Base-by-base conservation (phyloP, 768 basidiomycete species). In the Serendipita sp. region DNA sequence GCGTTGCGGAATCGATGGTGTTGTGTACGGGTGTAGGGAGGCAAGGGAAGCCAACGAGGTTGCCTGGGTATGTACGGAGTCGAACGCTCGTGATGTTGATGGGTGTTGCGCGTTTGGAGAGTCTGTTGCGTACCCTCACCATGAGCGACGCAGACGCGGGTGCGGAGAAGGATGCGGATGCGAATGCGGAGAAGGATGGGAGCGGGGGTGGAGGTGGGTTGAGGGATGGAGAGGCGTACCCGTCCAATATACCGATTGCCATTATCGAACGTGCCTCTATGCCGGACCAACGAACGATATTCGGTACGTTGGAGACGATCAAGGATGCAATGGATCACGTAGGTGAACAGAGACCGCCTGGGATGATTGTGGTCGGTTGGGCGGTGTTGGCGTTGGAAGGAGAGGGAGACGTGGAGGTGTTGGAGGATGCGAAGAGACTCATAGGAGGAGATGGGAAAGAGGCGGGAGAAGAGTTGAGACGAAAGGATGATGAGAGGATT, bases 341-440 rank as follows among this genome's bases (percentile, higher is more conserved):
- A 1, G 91, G 88, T 5, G 88, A 91, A 69, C 93, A 98, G 73
- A 76, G 94, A 41, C 92, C 94, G 16, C 96, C 96, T 0, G 96
- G 93, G 7, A 93, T 99, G 89, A 88, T 98, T 72, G 80, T 97
- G 35, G 79, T 99, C 69, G 96, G 96, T 1, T 99, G 94, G 94
- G 80, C 86, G 2, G 87, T 88, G 8, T 72, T 92, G 67, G 85
- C 88, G 44, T 74, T 98, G 51, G 85, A 88, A 73, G 85, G 82
- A 0, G 70, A 74, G 64, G 91, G 91, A 0, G 84, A 91, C 68
- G 79, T 87, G 28, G 77, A 76, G 8, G 81, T 94, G 2, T 75
- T 96, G 38, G 86, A 89, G 66, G 81, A 82, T 3, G 78, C 74
- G 3, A 51, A 51, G n/a, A n/a, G n/a, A n/a, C n/a, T n/a, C n/a